Conservation (phyloP, 495 filamentous ascomycete genomes). For the Clohesyomyces aquaticus region DNA sequence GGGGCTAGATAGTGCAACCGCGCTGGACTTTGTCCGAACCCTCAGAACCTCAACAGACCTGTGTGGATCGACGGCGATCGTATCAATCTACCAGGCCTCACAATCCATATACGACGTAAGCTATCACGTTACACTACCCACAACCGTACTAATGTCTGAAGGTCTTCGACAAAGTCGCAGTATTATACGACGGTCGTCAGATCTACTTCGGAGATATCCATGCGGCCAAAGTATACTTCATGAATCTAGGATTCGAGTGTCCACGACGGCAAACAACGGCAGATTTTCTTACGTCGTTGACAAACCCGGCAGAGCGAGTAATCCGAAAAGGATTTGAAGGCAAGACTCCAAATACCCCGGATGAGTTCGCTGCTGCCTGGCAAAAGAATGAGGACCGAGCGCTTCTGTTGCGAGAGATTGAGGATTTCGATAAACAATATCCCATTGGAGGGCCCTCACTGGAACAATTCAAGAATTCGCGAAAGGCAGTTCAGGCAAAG, state of each 20-base stretch:
- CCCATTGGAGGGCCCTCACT: conserved; percentile 65
- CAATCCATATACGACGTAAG: conserved; percentile 42
- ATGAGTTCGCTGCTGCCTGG: conserved; percentile 73
- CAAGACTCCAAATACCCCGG: conserved; percentile 65
- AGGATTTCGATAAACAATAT: conserved; percentile 63
- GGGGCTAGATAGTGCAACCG: conserved; percentile 47
- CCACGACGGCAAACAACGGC: conserved; percentile 62
- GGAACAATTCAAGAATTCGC: conserved; percentile 67
- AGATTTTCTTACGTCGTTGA: conserved; percentile 74
- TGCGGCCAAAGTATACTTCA: conserved; percentile 44
- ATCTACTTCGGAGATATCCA: conserved; percentile 43
- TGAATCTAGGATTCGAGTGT: conserved; percentile 61
- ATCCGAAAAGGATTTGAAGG: conserved; percentile 62
- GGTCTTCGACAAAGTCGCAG: conserved; percentile 45
- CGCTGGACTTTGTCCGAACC: conserved; percentile 46
- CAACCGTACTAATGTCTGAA: background rate
- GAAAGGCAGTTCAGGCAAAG: conserved; percentile 64
- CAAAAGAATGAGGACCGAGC: conserved; percentile 67
- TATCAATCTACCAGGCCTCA: conserved; percentile 47
- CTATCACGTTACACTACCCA: background rate
- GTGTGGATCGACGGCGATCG: conserved; percentile 34
- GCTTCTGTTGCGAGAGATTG: conserved; percentile 69
- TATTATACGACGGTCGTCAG: conserved; percentile 47
- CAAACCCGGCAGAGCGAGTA: conserved; percentile 64
- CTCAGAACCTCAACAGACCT: conserved; percentile 42